phyloP scores from a whole-genome alignment of 352 stramenopile genomes.

The Pythium brachiatum region DNA sequence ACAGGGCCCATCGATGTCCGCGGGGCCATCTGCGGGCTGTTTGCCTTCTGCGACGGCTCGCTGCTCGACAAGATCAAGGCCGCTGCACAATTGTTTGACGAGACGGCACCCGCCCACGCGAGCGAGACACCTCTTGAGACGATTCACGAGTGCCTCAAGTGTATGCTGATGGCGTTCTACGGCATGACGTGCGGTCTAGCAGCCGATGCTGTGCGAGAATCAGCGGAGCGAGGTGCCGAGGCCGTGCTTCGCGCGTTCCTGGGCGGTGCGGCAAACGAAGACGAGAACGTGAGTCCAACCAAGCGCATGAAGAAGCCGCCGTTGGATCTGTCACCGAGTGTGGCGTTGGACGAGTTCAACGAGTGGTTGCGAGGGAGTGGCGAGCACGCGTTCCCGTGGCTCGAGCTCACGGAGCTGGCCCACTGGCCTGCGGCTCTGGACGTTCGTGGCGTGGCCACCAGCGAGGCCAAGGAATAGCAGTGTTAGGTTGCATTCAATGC shows the following conservation, averaged over 20 bases:
- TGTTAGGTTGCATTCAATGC: constrained; percentile 1
- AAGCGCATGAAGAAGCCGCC: constrained; percentile 3
- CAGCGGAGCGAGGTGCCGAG: constrained; percentile 60
- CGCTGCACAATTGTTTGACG: constrained; percentile 21
- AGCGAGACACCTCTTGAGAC: constrained; percentile 51
- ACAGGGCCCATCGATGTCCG: constrained; percentile 55
- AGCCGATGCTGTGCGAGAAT: constrained; percentile 68
- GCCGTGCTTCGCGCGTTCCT: constrained; percentile 64
- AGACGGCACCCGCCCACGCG: constrained; percentile 30
- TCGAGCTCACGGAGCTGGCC: constrained; percentile 72
- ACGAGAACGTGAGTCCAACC: constrained; percentile 24
- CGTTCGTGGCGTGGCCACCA: constrained; percentile 35
- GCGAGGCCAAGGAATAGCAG: neutral
- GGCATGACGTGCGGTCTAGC: constrained; percentile 78
- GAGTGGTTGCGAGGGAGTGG: constrained; percentile 74
- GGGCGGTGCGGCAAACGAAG: constrained; percentile 13
- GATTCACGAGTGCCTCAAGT: constrained; percentile 62
- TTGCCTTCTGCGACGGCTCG: constrained; percentile 66
- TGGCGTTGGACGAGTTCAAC: constrained; percentile 67
- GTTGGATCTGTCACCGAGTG: constrained; percentile 35
- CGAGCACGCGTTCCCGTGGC: constrained; percentile 68
- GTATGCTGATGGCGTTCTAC: constrained; percentile 83
- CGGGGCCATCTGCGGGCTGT: constrained; percentile 53
- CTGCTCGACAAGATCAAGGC: constrained; percentile 38
- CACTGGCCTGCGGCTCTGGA: constrained; percentile 80